Evolutionary conservation across 306 rosid genomes (phyloP), one percentile per base, ranked within the genome.

Genomic region (Hippophae gyantsensis): DNA sequence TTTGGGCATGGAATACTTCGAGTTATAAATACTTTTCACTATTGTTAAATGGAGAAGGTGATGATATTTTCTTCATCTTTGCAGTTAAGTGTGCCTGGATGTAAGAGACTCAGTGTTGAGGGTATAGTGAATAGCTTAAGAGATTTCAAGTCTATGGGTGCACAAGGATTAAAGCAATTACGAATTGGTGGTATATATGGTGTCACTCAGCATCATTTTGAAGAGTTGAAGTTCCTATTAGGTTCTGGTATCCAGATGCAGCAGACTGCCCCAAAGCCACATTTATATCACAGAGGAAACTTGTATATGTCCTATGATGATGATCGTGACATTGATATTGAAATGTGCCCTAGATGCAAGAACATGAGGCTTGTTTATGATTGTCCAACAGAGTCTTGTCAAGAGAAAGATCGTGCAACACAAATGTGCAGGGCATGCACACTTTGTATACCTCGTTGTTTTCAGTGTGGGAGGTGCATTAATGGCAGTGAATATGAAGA

Each of bases 81-180:
- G 75, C 79, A 92, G 98, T 75, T 92, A 68, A 79, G 84, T 64
- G 88, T 92, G 61, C 98, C 96, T 42, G 98, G 95, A 50, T 92
- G 96, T 66, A 85, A 93, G 51, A 85, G 89, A 71, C 80, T 92
- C 73, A 92, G 83, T 43, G 75, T 87, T 58, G 96, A 86, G 56
- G 89, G 93, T 56, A 71, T 92, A 52, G 73, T 92, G 75, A 72
- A 61, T 48, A 77, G 74, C 72, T 72, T 92, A 43, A 92, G 67
- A 76, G 82, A 67, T 60, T 76, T 73, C 76, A 83, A 83, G 76
- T 76, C 89, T 43, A 49, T 7, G 52, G 82, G 85, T 54, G 69
- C 61, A 55, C 83, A 49, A 27, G 87, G 85, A 61, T 64, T 92
- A 76, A 92, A 74, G 70, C 86, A 83, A 66, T 69, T 92, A 60